phyloP scores from a whole-genome alignment of 208 protist species.

The Trypanosoma vivax region DNA sequence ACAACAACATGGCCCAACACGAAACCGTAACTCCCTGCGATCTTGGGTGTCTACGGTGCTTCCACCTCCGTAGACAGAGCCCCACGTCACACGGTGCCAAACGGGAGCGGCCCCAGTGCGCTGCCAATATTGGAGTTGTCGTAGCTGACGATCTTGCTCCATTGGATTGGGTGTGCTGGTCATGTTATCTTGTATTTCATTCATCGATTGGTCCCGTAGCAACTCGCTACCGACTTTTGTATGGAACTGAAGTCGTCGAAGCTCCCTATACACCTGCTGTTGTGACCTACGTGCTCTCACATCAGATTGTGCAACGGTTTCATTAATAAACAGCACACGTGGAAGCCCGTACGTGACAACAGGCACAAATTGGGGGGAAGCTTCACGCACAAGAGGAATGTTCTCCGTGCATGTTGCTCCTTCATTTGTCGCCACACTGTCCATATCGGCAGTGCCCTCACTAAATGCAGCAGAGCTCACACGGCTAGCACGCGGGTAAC shows the following conservation, averaged over 20 bases:
- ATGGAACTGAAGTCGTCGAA: conserved; percentile 36
- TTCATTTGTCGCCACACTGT: neutral
- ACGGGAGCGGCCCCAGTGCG: conserved; percentile 17
- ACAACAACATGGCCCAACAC: conserved; percentile 25
- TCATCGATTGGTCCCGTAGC: too few species aligned
- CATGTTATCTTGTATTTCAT: neutral
- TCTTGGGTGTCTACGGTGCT: conserved; percentile 9
- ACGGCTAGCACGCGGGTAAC: conserved; percentile 18
- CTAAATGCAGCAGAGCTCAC: neutral
- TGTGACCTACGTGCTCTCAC: conserved; percentile 19
- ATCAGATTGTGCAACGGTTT: conserved; percentile 30
- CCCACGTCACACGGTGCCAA: conserved; percentile 48
- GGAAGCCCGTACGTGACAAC: conserved; percentile 57
- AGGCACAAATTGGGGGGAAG: conserved; percentile 16
- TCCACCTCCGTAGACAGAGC: conserved; percentile 39
- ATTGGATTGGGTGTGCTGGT: neutral
- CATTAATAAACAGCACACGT: conserved; percentile 41
- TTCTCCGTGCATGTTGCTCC: neutral
- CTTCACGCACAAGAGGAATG: neutral
- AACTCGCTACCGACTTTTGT: neutral
- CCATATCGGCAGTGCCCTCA: neutral
- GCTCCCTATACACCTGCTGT: conserved; percentile 29
- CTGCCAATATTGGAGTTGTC: conserved; percentile 15
- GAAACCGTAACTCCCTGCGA: conserved; percentile 35
- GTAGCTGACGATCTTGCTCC: neutral